These are phyloP conservation scores for Eutrema heterophyllum DNA, from an alignment of 345 rosid genomes.

Conservation along the genomic window DNA sequence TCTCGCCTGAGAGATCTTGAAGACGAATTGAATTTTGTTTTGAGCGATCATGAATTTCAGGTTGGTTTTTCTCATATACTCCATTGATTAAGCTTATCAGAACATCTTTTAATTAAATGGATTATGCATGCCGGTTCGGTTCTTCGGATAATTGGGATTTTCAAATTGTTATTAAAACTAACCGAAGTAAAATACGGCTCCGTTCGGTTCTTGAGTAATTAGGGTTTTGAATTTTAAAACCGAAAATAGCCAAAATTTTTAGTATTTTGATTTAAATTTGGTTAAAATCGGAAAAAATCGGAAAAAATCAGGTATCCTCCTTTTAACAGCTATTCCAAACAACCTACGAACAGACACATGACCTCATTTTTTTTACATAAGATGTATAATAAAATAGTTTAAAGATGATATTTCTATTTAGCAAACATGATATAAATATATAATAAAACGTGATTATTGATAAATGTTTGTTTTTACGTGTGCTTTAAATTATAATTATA, in stretches of 20 bases:
- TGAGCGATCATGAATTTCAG: slow-evolving; percentile 59
- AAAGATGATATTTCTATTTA: not conserved
- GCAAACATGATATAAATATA: not conserved
- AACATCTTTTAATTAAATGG: too few relatives aligned
- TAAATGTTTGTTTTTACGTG: not conserved
- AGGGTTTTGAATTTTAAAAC: too few relatives aligned
- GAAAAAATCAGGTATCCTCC: too few relatives aligned
- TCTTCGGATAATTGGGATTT: too few relatives aligned
- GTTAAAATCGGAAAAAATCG: too few relatives aligned
- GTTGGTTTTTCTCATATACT: slow-evolving; percentile 28
- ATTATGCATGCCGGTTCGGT: too few relatives aligned
- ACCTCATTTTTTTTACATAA: not conserved
- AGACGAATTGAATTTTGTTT: slow-evolving; percentile 43
- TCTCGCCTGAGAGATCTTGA: slow-evolving; percentile 49
- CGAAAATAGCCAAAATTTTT: too few relatives aligned
- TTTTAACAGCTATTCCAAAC: not conserved
- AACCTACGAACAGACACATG: not conserved
- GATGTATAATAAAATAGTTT: not conserved
- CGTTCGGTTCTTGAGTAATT: too few relatives aligned
- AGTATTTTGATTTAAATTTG: too few relatives aligned
- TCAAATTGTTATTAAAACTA: too few relatives aligned
- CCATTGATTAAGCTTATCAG: not conserved
- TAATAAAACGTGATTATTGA: not conserved
- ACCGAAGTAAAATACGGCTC: too few relatives aligned
- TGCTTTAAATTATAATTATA: not conserved